Percentiles rank a stretch among this genome's conserved stretches.
Conservation (phyloP, 257 asterid species). For the Jasminum sambac region DNA sequence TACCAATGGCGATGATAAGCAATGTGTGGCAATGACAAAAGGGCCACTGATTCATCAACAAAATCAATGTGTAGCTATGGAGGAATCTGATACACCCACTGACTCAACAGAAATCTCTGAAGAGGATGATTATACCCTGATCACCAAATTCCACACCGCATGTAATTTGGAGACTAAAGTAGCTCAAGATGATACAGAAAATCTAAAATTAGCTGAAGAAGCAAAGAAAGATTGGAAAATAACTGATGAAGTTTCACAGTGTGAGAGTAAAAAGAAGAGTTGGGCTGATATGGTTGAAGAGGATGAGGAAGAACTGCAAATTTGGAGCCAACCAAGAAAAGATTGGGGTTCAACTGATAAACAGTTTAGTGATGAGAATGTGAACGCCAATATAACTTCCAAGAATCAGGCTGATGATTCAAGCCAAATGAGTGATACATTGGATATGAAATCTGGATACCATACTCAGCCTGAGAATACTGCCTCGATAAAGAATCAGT, state of each 20-base stretch:
- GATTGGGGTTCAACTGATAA: neutral
- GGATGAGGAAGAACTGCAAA: constrained; percentile 27
- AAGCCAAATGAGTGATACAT: neutral
- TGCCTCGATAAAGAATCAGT: neutral
- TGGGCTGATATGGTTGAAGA: constrained; percentile 63
- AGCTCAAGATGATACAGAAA: constrained; percentile 9
- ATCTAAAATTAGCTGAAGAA: constrained; percentile 10
- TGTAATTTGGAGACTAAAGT: constrained; percentile 2
- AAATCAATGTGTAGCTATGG: neutral
- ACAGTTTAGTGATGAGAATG: neutral
- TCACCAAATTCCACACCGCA: neutral
- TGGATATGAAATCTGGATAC: constrained; percentile 8
- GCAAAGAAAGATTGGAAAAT: constrained; percentile 6
- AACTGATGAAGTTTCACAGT: neutral
- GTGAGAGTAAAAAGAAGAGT: constrained; percentile 25
- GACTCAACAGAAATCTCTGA: constrained; percentile 6
- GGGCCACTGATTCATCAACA: constrained; percentile 1
- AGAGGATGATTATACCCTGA: constrained; percentile 14
- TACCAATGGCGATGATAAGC: constrained; percentile 15
- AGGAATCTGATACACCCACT: constrained; percentile 4
- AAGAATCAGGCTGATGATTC: neutral
- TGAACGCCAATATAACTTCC: neutral
- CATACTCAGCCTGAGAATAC: constrained; percentile 1
- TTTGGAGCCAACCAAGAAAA: neutral
- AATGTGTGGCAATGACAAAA: constrained; percentile 1